Conservation (phyloP, 768 basidiomycete species). For the Psilocybe azurescens region DNA sequence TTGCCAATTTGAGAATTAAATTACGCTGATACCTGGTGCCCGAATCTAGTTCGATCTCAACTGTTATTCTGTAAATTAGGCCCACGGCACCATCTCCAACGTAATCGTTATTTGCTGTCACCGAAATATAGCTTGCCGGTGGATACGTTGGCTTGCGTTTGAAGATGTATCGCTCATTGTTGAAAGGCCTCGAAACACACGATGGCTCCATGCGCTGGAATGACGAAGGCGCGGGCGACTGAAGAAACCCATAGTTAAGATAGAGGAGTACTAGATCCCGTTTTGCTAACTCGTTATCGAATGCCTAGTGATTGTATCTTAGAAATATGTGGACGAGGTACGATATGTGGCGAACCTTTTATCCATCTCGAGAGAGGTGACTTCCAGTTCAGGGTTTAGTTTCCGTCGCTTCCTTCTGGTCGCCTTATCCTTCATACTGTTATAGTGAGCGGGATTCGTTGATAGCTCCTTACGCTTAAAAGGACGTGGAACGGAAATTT, state of each 20-base stretch:
- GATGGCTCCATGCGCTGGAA: not conserved
- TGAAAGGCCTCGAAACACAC: not conserved
- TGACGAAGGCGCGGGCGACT: not conserved
- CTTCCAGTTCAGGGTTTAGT: not conserved
- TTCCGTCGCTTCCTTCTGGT: not conserved
- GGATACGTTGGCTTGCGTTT: not conserved
- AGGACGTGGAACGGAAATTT: not conserved
- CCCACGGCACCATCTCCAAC: conserved; percentile 4
- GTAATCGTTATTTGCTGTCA: not conserved
- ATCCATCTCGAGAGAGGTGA: not conserved
- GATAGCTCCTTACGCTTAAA: not conserved
- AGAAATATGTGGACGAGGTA: not conserved
- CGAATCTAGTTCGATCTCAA: not conserved
- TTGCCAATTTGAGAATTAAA: conserved; percentile 8
- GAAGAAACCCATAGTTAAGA: not conserved
- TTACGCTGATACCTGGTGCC: not conserved
- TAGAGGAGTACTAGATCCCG: not conserved
- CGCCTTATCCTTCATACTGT: not conserved
- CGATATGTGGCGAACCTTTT: not conserved
- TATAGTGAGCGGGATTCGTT: not conserved
- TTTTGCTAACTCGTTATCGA: not conserved
- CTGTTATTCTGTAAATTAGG: not conserved
- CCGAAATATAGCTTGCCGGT: not conserved
- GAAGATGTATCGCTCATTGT: not conserved
- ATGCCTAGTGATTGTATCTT: not conserved